Evolutionary conservation across 2,329 filamentous ascomycete genomes (phyloP).

Genomic region (Xylariales sp.): DNA sequence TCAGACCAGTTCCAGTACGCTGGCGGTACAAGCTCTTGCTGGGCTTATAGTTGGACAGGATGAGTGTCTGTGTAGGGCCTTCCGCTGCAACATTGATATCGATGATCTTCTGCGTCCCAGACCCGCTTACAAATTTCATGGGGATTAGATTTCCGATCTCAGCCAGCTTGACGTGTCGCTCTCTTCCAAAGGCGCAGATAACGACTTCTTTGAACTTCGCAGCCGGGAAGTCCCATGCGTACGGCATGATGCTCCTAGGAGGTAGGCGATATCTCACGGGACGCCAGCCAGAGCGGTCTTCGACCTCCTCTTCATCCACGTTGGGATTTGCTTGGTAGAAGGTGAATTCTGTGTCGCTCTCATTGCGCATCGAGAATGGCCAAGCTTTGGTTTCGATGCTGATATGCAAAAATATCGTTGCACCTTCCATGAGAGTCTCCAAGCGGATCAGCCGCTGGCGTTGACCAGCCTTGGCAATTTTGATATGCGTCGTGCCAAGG

Average conservation of each 20-base stretch:
- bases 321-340: conserved; percentile 96
- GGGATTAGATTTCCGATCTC: conserved; percentile 96
- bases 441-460: conserved; percentile 83
- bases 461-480: conserved; percentile 85
- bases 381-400: conserved; percentile 90
- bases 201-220: conserved; percentile 95
- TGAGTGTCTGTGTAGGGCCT: conserved; percentile 90
- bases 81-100: conserved; percentile 96
- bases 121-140: conserved; percentile 74
- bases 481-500: conserved; percentile 86
- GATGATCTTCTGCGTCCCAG: conserved; percentile 77
- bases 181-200: conserved; percentile 71
- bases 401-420: conserved; percentile 89
- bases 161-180: conserved; percentile 88
- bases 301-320: conserved; percentile 81
- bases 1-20: conserved; percentile 48
- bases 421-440: conserved; percentile 87
- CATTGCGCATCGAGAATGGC: conserved; percentile 98
- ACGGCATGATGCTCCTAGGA: conserved; percentile 96
- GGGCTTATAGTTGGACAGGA: conserved; percentile 88
- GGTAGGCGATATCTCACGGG: conserved; percentile 90
- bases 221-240: conserved; percentile 98
- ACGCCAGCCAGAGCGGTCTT: conserved; percentile 84
- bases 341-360: conserved; percentile 93
- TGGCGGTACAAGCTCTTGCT: conserved; percentile 85